Percentiles rank a stretch among this genome's conserved stretches.
Conservation (phyloP, 495 filamentous ascomycete genomes). For the Cenococcum geophilum region DNA sequence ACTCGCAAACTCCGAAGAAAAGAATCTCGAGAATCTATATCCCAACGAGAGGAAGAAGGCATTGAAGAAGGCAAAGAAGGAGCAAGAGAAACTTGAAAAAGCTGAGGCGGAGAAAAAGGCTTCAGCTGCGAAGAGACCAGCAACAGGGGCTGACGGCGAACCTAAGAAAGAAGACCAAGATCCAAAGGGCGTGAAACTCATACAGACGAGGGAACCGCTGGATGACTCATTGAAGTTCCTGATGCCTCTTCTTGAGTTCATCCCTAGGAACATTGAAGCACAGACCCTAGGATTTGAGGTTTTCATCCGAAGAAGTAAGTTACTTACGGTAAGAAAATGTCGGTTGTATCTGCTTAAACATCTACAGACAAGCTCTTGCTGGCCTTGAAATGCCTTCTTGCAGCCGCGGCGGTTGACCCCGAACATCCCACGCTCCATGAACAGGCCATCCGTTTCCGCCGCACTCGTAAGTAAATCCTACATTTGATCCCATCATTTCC, state of each 20-base stretch:
- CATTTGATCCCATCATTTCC: background rate
- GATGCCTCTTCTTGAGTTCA: slow-evolving; percentile 68
- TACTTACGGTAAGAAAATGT: slow-evolving; percentile 4
- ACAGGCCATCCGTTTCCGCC: slow-evolving; percentile 64
- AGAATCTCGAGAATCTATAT: slow-evolving; percentile 49
- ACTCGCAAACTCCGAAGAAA: slow-evolving; percentile 53
- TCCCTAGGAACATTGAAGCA: slow-evolving; percentile 70
- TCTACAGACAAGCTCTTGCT: slow-evolving; percentile 69
- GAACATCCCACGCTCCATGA: slow-evolving; percentile 72
- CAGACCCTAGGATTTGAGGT: slow-evolving; percentile 90
- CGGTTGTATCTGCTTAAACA: slow-evolving; percentile 27
- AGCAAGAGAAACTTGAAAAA: slow-evolving; percentile 76
- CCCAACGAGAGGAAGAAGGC: slow-evolving; percentile 83
- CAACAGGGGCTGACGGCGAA: slow-evolving; percentile 45
- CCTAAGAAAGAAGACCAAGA: slow-evolving; percentile 80
- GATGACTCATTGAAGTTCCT: slow-evolving; percentile 85
- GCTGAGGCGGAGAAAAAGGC: slow-evolving; percentile 74
- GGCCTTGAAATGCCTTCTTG: slow-evolving; percentile 77
- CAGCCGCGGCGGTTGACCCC: slow-evolving; percentile 60
- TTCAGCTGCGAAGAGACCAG: slow-evolving; percentile 56
- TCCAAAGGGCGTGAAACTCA: slow-evolving; percentile 70
- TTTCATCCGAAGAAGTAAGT: slow-evolving; percentile 68
- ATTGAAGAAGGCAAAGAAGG: slow-evolving; percentile 89
- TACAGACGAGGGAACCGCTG: slow-evolving; percentile 73
- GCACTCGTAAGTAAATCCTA: slow-evolving; percentile 41